Base-by-base conservation (phyloP, 2,329 filamentous ascomycete genomes). In the Alternaria arbusti region DNA sequence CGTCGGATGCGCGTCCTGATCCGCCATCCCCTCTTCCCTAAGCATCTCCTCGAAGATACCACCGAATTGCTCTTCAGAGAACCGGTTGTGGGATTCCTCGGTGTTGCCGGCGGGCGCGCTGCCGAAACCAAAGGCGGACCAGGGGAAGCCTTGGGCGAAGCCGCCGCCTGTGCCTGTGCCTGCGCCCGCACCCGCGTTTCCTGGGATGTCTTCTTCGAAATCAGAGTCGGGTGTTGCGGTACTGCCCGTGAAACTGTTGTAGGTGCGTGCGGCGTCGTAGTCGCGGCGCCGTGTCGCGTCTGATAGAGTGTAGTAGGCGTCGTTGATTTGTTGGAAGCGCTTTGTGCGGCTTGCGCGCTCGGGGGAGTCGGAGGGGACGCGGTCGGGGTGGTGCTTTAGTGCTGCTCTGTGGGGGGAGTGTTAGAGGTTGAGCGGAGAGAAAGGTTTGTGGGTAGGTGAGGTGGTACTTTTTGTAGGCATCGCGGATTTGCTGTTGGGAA, bases 371-470 rank as follows among this genome's bases (percentile, higher is more conserved):
- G 87, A 83, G 26, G 94, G 86, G 44, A 99, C 93, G 63, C 96
- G 92, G 79, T 99, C 96, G 2, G 95, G 95, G 79, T 98, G 95
- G 68, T 92, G 94, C 82, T 96, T 97, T 49, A 98, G 85, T 6
- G 95, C 95, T 73, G 92, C 92, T 77, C 91, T 94, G 75, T 32
- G 15, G 15, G 52, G 22, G 54, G 15, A 40, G 20, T 23, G 52
- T 47, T 57, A 70, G 66, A 59, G 43, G 20, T 11, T 17, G 26
- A 26, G 54, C 11, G 7, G n/a, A 44, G 10, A 22, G 15, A 8
- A 6, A 20, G 25, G 47, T 36, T 50, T 17, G 22, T 10, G 45
- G 20, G 28, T 28, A 26, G 54, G 13, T 20, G 1, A 6, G 40
- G 57, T 28, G 13, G 40, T 72, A 92, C 91, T 91, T 91, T 80